Evolutionary conservation across 2,329 filamentous ascomycete genomes (phyloP), one percentile per base, ranked within the genome.

Genomic region (Ophiostoma sp.): DNA sequence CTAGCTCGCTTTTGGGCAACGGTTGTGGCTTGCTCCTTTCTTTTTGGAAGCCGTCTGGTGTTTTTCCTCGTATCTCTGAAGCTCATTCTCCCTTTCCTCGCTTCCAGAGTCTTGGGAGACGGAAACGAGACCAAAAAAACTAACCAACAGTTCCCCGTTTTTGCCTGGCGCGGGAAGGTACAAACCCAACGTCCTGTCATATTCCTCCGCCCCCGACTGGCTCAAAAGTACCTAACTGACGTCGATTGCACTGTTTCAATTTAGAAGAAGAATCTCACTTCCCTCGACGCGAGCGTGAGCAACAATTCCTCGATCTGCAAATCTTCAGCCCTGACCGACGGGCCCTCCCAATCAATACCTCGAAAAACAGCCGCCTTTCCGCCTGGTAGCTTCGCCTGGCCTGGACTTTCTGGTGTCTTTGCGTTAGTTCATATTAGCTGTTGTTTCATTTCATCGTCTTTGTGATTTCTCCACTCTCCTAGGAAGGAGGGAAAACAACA

Each of bases 281-380:
- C 45, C 28, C 12, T 31, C 11, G 12, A 68, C 39, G 19, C 42
- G 19, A 22, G 66, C 25, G 64, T 52, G 45, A 69, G 64, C 64
- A 52, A 9, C 48, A 55, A 55, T 22, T 61, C 31, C 42, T 52
- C 70, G 61, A 72, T 72, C 61, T 68, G 61, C 61, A 48, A 68
- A 59, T 68, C 61, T 72, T 68, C 70, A 68, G 70, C 70, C 70
- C 70, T 72, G 70, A 70, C 33, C 68, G 17, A 59, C 59, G 68
- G 68, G 50, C 19, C 68, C 50, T 15, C 36, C 7, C n/a, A 25
- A 25, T 28, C 25, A 55, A 25, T 55, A 28, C 25, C 25, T 55
- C 61, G n/a, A 63, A 36, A 63, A 39, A 11, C 28, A 33, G 28
- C 55, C 55, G 55, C 55, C 28, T 15, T 59, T 15, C 55, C 28